A percentile compares a stretch with the other conserved stretches of the same genome.
These are phyloP conservation scores for Novymonas esmeraldas DNA, from an alignment of 208 protist species.

Conservation along the genomic window DNA sequence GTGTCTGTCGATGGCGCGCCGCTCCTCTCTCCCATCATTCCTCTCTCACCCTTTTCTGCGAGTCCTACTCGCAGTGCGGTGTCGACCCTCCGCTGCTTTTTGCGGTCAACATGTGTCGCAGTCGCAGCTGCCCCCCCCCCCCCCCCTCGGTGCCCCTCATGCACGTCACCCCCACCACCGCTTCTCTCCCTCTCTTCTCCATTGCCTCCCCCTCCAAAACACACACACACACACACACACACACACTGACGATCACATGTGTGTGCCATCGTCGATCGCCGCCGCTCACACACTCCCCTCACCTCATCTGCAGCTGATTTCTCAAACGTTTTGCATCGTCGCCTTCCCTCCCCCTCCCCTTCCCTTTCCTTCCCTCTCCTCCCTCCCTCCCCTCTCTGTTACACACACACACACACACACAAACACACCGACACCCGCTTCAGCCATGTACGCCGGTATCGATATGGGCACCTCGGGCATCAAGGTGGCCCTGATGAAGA, in stretches of 20 bases:
- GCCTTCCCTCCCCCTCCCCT: constrained; percentile 1
- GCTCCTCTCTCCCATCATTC: not conserved
- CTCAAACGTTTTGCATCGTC: not conserved
- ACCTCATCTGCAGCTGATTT: not conserved
- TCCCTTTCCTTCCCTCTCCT: not conserved
- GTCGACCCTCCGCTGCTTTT: no score
- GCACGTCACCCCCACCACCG: not conserved
- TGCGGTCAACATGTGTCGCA: no score
- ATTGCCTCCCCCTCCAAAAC: not conserved
- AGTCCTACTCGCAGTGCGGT: not conserved
- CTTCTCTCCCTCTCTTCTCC: not conserved
- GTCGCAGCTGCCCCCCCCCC: not conserved
- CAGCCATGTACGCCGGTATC: constrained; percentile 71
- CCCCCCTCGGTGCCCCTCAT: no score
- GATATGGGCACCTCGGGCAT: constrained; percentile 75
- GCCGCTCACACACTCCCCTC: no score
- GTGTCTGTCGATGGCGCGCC: no score
- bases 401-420: not conserved
- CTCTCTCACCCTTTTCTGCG: not conserved
- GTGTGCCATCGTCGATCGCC: no score
- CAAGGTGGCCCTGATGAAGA: constrained; percentile 68
- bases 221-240: not conserved
- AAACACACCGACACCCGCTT: not conserved
- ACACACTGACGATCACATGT: no score
- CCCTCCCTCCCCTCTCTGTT: not conserved